Evolutionary conservation across 75 land plant species (phyloP).

Genomic region (Selaginella moellendorffii): DNA sequence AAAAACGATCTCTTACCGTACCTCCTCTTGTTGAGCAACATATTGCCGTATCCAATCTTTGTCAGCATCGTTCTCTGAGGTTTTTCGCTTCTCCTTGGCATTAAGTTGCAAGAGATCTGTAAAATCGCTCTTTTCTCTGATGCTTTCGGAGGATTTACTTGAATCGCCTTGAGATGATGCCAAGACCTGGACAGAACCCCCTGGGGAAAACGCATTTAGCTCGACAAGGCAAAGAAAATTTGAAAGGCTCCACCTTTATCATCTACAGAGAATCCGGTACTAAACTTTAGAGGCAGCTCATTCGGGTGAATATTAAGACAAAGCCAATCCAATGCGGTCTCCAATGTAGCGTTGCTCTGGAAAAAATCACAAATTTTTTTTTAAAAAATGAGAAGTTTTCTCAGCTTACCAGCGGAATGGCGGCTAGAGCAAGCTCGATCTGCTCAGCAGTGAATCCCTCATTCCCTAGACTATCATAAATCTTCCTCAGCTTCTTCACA

Average conservation of each 20-base stretch:
- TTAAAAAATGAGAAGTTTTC: neutral
- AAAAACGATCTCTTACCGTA: slow-evolving; percentile 6
- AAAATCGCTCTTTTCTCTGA: neutral
- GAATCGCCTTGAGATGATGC: slow-evolving; percentile 50
- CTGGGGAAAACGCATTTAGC: slow-evolving; percentile 9
- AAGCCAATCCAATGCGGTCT: slow-evolving; percentile 80
- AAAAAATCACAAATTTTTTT: neutral
- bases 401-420: slow-evolving; percentile 38
- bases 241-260: neutral
- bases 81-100: neutral
- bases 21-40: slow-evolving; percentile 68
- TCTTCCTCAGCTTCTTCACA: slow-evolving; percentile 37
- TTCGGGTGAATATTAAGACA: slow-evolving; percentile 67
- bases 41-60: slow-evolving; percentile 72
- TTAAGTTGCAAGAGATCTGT: slow-evolving; percentile 18
- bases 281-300: slow-evolving; percentile 78
- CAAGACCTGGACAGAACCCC: slow-evolving; percentile 44
- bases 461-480: slow-evolving; percentile 69
- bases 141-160: slow-evolving; percentile 18
- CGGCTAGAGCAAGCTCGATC: slow-evolving; percentile 55
- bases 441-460: slow-evolving; percentile 70
- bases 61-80: neutral
- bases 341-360: slow-evolving; percentile 33
- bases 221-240: neutral
- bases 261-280: slow-evolving; percentile 16